Base-by-base conservation (phyloP, 805 yeast genomes). In the Yamadazyma sp. region DNA sequence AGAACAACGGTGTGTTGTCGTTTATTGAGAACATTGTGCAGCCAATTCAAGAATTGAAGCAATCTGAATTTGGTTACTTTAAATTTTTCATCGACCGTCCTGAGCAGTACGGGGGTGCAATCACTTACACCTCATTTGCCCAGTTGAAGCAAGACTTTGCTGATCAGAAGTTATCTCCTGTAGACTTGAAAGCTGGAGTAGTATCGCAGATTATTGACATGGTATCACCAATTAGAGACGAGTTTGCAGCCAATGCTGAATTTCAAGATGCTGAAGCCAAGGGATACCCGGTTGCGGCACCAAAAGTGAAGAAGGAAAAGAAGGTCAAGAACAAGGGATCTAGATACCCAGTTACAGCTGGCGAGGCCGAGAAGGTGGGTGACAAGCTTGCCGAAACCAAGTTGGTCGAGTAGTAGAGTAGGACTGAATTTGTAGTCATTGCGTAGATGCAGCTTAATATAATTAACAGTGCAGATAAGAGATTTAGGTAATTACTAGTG, bases 91-190 rank as follows among this genome's bases (percentile, higher is more conserved):
- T 93, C 50, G 79, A 84, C 54, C 84, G 99, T 67, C 97, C 97
- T 32, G 99, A 93, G 62, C 82, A 93, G 66, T 93, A 87, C 61
- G 99, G 99, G 50, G 99, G 99, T 35, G 83, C 95, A 49, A 72
- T 93, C 41, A 70, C 82, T 32, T 93, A 78, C 75, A 57, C 57
- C 28, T 70, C 85, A 13, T 70, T 87, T 49, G 89, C 77, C 13
- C 75, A 78, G 25, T 69, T 93, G 54, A 82, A 83, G 58, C 65
- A 67, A 24, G 96, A 84, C 50, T 93, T 74, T 65, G 82, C 75
- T 30, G 72, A 75, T 20, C 85, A 84, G 59, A 78, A 78, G 57
- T 75, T 93, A 52, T 76, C 93, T 24, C 98, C 99, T 20, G 93
- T 88, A 20, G 99, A 93, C 63, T 81, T 93, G 62, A 93, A 93